Evolutionary conservation across 345 rosid genomes (phyloP), one percentile per base, ranked within the genome.

Genomic region (Nasturtium officinale): DNA sequence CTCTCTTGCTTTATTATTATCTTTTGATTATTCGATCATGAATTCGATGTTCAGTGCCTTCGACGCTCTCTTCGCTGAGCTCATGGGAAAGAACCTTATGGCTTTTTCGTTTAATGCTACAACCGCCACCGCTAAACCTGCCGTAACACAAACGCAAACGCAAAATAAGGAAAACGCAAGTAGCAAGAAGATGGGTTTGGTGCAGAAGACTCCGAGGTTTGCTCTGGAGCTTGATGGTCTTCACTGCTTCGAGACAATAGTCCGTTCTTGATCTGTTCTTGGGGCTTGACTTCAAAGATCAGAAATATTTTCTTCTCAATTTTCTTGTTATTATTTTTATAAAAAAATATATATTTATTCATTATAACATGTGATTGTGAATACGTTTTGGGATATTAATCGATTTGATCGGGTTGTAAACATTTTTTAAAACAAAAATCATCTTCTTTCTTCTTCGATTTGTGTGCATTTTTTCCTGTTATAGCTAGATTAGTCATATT

Each of bases 1-100:
- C 73, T 60, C 21, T 33, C 32, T n/a, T 20, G 1, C 37, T 20
- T 32, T 32, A 32, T 32, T 35, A 9, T 5, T 38, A 9, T 33
- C 20, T 17, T 16, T 55, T 28, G 18, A 61, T 52, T 15, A 56
- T 35, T 64, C 6, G 43, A 76, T 56, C 73, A 89, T 91, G 91
- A 89, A 91, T 69, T 91, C 92, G 7, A 86, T 89, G 78, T 91
- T 91, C 69, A 87, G 92, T 72, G 78, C 88, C 59, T 91, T 89
- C 46, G 96, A 89, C 60, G 86, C 83, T 1, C 42, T 87, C 65
- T 78, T 81, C 32, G 88, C 83, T 4, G 97, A 91, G 73, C 59
- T 83, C 12, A 67, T 89, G 82, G 83, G 92, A 42, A 82, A 79
- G 18, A 64, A 72, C 16, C 16, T 79, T 28, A 37, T 65, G 63